Base-by-base conservation (phyloP, 2,329 filamentous ascomycete species). In the Raffaelea ambrosiae region DNA sequence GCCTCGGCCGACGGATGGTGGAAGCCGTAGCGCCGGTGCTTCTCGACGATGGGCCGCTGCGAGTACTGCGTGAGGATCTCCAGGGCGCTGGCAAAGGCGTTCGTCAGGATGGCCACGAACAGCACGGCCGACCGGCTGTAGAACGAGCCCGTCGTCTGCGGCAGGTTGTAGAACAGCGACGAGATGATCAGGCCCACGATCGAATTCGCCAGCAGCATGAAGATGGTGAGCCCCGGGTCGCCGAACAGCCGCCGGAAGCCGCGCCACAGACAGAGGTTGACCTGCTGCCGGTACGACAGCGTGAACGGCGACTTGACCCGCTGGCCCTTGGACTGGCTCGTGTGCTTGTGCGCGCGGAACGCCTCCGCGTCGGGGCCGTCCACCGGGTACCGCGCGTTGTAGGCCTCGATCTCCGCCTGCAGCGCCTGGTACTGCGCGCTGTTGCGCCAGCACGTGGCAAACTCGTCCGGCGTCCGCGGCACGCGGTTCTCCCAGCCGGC, bases 1-100 rank as follows among this genome's bases (percentile, higher is more conserved):
- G 88, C 87, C 72, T 95, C 88, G 16, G 88, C 84, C n/a, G 84
- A 88, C 0, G 90, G 88, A 58, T 94, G 89, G 58, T 95, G 94
- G 18, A 95, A 73, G 19, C 88, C 88, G 61, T 94, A 95, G 50
- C 84, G 81, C 48, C 76, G 70, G 57, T 96, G 89, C 62, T 95
- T 95, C 61, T 95, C 88, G 51, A 95, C 87, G 56, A 95, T 94
- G 1, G 86, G 84, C 38, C 90, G 83, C 76, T 95, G 88, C 2
- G 86, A 79, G 61, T 91, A 95, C 9, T 95, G 74, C 0, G 86
- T 88, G 33, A 93, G 66, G 61, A 95, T 91, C 73, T 93, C 87
- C 35, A 91, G 74, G 47, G 84, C 84, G 62, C 81, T 85, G 53
- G 82, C 76, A 59, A 93, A 91, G 38, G 86, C 88, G 63, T 91